Percentiles rank a stretch among this genome's conserved stretches.
Conservation (phyloP, 208 protist species). For the Wallacemonas sp. region DNA sequence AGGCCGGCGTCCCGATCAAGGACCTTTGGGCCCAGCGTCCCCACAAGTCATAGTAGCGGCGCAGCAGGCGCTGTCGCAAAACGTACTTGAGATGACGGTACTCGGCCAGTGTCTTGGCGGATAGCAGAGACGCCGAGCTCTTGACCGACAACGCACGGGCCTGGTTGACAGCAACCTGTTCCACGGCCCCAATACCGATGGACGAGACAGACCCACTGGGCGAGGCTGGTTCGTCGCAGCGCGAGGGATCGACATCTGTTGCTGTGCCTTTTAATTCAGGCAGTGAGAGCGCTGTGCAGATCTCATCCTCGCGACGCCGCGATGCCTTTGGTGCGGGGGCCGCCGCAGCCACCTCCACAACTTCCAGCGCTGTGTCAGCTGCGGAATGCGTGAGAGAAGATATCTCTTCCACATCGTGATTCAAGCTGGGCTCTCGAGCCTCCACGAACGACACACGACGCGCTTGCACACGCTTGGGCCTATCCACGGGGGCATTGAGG, state of each 20-base stretch:
- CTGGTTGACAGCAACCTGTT: constrained; percentile 19
- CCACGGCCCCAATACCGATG: not conserved
- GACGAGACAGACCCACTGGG: not conserved
- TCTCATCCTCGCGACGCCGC: not conserved
- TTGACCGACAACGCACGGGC: not conserved
- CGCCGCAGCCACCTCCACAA: too few species aligned
- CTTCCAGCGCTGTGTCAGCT: too few species aligned
- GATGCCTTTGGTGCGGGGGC: too few species aligned
- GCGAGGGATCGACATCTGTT: not conserved
- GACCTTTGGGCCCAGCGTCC: not conserved
- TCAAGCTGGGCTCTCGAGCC: constrained; percentile 5
- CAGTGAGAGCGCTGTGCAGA: not conserved
- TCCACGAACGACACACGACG: not conserved
- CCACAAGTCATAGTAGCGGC: constrained; percentile 61
- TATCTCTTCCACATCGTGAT: constrained; percentile 9
- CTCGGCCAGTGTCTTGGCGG: constrained; percentile 26
- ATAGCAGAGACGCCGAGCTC: constrained; percentile 17
- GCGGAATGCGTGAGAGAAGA: not conserved
- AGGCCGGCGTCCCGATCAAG: not conserved
- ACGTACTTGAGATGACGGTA: constrained; percentile 47
- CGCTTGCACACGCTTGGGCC: not conserved
- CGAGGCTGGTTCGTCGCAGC: not conserved
- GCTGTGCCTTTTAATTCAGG: not conserved
- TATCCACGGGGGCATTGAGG: not conserved
- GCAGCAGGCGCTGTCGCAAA: constrained; percentile 32